Evolutionary conservation across 2,329 filamentous ascomycete species (phyloP).

Genomic region (Cladosporium sp.): DNA sequence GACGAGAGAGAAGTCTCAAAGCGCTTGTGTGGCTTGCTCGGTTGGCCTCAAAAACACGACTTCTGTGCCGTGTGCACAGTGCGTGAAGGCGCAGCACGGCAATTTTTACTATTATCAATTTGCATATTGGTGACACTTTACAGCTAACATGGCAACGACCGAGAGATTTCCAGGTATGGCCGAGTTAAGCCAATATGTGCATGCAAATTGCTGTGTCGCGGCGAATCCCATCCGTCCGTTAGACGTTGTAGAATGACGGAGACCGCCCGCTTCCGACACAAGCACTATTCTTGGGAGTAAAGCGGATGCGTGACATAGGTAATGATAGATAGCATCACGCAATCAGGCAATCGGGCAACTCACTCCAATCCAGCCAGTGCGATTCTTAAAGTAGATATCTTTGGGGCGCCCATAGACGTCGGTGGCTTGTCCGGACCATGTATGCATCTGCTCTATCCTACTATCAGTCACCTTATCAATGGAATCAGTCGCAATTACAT

Average conservation of each 20-base stretch:
- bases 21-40: background rate
- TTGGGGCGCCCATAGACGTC: background rate
- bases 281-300: background rate
- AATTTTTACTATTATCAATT: background rate
- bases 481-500: background rate
- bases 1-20: background rate
- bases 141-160: background rate
- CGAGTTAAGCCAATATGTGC: background rate
- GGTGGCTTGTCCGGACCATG: background rate
- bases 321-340: background rate
- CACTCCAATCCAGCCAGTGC: background rate
- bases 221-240: slow-evolving; percentile 1
- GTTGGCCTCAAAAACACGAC: background rate
- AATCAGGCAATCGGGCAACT: background rate
- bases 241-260: background rate
- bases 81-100: background rate
- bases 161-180: background rate
- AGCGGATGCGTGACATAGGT: background rate
- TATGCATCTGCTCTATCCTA: background rate
- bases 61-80: background rate
- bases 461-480: background rate
- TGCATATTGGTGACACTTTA: background rate
- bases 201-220: slow-evolving; percentile 4
- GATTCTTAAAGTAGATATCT: background rate
- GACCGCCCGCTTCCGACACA: background rate